phyloP scores from a whole-genome alignment of 176 grass and related monocot species.

The Cocos nucifera region DNA sequence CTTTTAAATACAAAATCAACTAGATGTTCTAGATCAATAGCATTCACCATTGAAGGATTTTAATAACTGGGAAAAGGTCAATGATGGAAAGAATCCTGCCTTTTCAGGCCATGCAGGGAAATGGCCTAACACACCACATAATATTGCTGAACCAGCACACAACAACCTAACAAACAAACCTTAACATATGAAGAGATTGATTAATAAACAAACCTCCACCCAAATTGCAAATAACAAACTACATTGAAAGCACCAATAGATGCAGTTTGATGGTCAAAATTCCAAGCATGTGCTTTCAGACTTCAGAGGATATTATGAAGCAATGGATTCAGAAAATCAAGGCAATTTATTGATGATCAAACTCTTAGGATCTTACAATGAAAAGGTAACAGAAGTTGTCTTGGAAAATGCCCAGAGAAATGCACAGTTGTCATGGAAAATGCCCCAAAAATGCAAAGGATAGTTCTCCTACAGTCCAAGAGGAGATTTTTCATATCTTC shows the following conservation, averaged over 20 bases:
- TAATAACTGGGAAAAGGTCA: slow-evolving; percentile 11
- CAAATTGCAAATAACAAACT: not conserved
- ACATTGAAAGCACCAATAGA: slow-evolving; percentile 5
- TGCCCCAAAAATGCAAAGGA: slow-evolving; percentile 14
- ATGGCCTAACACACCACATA: slow-evolving; percentile 8
- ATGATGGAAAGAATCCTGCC: slow-evolving; percentile 17
- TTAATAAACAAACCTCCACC: not conserved
- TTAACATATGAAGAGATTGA: not conserved
- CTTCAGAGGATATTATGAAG: slow-evolving; percentile 14
- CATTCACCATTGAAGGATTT: slow-evolving; percentile 19
- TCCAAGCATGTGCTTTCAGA: slow-evolving; percentile 17
- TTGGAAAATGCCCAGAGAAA: too few relatives aligned
- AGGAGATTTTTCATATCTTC: slow-evolving; percentile 24
- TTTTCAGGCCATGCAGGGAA: slow-evolving; percentile 8
- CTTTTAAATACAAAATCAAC: too few relatives aligned
- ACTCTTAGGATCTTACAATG: slow-evolving; percentile 11
- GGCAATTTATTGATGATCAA: slow-evolving; percentile 7
- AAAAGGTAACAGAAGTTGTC: slow-evolving; percentile 2
- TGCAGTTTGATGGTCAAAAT: not conserved
- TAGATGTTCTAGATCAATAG: not conserved
- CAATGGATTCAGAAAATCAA: not conserved
- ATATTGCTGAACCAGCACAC: slow-evolving; percentile 8
- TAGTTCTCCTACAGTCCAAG: slow-evolving; percentile 8
- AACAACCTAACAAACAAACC: not conserved
- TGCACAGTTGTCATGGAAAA: not conserved